Evolutionary conservation across 371 early-diverging fungal genomes (phyloP).

Genomic region (Fennellomyces sp.): DNA sequence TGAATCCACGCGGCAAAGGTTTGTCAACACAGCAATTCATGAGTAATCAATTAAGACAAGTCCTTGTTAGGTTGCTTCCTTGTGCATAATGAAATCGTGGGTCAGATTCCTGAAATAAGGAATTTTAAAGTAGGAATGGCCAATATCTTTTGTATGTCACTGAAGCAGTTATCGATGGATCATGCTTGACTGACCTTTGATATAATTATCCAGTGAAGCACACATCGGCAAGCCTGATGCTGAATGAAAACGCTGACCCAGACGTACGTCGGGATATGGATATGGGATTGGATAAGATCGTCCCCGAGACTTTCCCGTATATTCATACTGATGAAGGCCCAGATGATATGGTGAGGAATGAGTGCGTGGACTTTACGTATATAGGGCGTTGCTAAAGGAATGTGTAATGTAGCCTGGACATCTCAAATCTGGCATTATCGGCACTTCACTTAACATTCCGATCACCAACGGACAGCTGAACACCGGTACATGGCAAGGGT

Average conservation of each 20-base stretch:
- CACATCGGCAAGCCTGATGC: conserved; percentile 85
- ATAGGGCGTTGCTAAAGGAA: not conserved
- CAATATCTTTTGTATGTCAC: conserved; percentile 77
- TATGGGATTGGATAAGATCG: conserved; percentile 66
- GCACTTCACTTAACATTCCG: conserved; percentile 87
- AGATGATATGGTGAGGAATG: conserved; percentile 49
- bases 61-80: conserved; percentile 72
- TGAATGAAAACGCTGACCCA: conserved; percentile 87
- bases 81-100: conserved; percentile 73
- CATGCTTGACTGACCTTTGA: not conserved
- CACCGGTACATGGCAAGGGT: conserved; percentile 94
- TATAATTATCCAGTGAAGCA: conserved; percentile 70
- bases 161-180: not conserved
- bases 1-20: conserved; percentile 17
- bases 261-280: conserved; percentile 49
- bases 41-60: not conserved
- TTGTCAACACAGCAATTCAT: not conserved
- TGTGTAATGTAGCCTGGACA: conserved; percentile 75
- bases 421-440: conserved; percentile 83
- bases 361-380: not conserved
- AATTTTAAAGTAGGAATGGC: conserved; percentile 81
- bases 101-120: conserved; percentile 66
- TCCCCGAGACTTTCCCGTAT: conserved; percentile 80
- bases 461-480: conserved; percentile 79
- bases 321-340: conserved; percentile 78